Percentiles rank a stretch among this genome's conserved stretches.
phyloP scores from a whole-genome alignment of 2,329 filamentous ascomycete genomes.

The Drechslera avenae region DNA sequence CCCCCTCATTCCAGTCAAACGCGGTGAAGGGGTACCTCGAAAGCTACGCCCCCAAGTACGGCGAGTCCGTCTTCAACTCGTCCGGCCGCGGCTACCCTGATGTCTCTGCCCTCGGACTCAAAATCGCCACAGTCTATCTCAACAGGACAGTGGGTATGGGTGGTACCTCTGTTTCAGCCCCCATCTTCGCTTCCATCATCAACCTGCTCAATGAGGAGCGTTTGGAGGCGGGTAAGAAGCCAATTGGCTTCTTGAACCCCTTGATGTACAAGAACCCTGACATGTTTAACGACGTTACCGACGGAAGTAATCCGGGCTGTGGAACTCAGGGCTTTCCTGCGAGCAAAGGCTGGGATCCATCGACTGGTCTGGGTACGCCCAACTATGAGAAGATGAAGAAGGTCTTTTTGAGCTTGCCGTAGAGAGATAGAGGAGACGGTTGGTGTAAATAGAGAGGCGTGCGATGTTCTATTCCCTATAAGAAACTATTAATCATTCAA shows the following conservation, averaged over 20 bases:
- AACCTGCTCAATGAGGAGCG: conserved; percentile 65
- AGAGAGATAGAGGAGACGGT: no score
- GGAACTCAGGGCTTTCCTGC: conserved; percentile 36
- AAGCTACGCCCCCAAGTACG: conserved; percentile 12
- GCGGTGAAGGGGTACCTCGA: conserved; percentile 19
- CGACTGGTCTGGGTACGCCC: conserved; percentile 29
- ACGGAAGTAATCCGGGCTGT: conserved; percentile 42
- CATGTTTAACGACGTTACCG: conserved; percentile 51
- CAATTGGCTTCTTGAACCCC: conserved; percentile 63
- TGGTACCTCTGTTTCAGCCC: conserved; percentile 61
- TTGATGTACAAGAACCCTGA: conserved; percentile 57
- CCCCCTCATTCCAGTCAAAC: conserved; percentile 52
- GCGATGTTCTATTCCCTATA: no score
- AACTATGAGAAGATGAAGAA: no score
- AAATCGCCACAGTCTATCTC: conserved; percentile 40
- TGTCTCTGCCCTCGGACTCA: no score
- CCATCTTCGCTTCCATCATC: conserved; percentile 62
- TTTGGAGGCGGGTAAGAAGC: conserved; percentile 53
- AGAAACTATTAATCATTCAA: no score
- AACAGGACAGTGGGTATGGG: conserved; percentile 43
- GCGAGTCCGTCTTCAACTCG: conserved; percentile 16
- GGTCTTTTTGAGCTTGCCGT: no score
- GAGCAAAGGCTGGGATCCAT: conserved; percentile 35
- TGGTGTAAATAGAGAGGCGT: no score
- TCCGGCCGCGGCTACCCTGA: conserved; percentile 52